Base-by-base conservation (phyloP, 2,329 filamentous ascomycete species). In the Penicillium sp. region DNA sequence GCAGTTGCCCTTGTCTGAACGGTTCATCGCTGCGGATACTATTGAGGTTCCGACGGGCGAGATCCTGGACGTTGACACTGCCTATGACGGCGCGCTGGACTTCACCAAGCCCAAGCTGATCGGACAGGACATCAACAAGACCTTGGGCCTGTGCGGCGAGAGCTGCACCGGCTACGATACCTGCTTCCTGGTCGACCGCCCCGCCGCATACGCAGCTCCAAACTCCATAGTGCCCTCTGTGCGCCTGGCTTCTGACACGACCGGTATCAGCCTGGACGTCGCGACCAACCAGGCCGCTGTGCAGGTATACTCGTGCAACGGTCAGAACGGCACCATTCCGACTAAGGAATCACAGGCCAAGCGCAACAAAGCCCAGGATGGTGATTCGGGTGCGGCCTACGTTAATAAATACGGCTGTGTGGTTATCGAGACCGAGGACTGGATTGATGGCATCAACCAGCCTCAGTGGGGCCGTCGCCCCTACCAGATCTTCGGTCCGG, bases 361-460 rank as follows among this genome's bases (percentile, higher is more conserved):
- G 38, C 74, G 77, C 14, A 80, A 78, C 41, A 74, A 77, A 69
- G 73, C 39, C 6, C 21, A 73, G n/a, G 74, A 75, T 49, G 72
- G 71, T n/a, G 70, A 75, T 27, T 62, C 68, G 7, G 55, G 64
- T 51, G 70, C 59, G 49, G 63, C 58, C 62, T 54, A 63, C 70
- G 54, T 78, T 61, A 52, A 73, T 61, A 47, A 90, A 71, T 87
- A 89, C 59, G 89, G 87, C 20, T 96, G 91, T 65, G 60, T 95
- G 17, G 91, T 95, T 33, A 78, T 96, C 65, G 91, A 96, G 71
- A 87, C 93, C 9, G 80, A 96, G 74, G 89, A 93, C 64, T 96
- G 82, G 79, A 94, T 96, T 59, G 90, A 94, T 62, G 89, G 77
- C 17, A 93, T 97, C 69, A 96, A 95, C 69, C 79, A 94, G 55